Evolutionary conservation across 176 grass and related monocot species (phyloP).

Genomic region (Elymus sibiricus): DNA sequence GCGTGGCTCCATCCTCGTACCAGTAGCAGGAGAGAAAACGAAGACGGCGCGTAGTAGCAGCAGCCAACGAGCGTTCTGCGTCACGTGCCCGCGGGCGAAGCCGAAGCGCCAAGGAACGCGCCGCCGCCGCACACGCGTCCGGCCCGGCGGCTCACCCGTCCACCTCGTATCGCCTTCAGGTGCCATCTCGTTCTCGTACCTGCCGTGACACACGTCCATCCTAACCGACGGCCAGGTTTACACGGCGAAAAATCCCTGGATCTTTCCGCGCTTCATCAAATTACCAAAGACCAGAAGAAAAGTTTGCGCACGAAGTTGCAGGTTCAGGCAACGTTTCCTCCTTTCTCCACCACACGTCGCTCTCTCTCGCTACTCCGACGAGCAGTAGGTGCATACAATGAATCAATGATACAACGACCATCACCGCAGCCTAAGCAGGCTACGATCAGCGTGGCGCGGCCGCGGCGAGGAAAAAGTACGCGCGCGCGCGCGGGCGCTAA

Average conservation of each 20-base stretch:
- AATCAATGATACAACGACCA: too few relatives aligned
- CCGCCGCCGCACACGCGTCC: constrained; percentile 16
- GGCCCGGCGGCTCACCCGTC: not conserved
- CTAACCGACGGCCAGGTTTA: not conserved
- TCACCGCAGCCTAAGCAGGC: not conserved
- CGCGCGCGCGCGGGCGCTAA: not conserved
- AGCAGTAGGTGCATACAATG: not conserved
- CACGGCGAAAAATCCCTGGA: not conserved
- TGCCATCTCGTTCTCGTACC: not conserved
- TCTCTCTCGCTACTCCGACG: not conserved
- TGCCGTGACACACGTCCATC: not conserved
- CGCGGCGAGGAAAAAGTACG: not conserved
- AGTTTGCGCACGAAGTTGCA: not conserved
- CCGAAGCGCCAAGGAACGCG: not conserved
- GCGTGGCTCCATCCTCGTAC: too few relatives aligned
- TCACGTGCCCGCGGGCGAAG: constrained; percentile 7
- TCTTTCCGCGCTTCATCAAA: not conserved
- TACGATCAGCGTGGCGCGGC: not conserved
- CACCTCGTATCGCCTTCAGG: not conserved
- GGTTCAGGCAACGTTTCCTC: not conserved
- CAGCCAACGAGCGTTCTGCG: not conserved
- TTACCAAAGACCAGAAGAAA: not conserved
- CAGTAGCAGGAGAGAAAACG: not conserved
- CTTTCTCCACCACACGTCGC: not conserved
- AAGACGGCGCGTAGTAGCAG: not conserved